These are phyloP conservation scores for Arabis hirsuta DNA, from an alignment of 345 rosid species.

Conservation along the genomic window DNA sequence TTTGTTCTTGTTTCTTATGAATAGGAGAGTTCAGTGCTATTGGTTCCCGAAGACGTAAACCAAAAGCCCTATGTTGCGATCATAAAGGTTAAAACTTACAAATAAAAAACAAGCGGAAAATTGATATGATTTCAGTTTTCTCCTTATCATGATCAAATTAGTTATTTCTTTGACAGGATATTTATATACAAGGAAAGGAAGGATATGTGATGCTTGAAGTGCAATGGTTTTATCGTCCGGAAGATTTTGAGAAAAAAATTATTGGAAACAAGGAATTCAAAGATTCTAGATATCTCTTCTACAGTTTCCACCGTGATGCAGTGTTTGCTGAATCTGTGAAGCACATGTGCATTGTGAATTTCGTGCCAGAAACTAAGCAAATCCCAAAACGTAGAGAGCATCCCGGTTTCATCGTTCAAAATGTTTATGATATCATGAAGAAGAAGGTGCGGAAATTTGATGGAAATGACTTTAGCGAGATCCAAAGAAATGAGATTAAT, in stretches of 20 bases:
- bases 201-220: conserved; percentile 64
- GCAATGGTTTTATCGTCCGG: conserved; percentile 96
- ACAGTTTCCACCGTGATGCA: conserved; percentile 83
- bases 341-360: conserved; percentile 80
- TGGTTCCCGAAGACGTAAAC: conserved; percentile 57
- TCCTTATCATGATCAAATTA: neutral
- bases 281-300: conserved; percentile 75
- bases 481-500: conserved; percentile 57
- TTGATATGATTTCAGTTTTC: neutral
- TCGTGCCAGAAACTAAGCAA: conserved; percentile 75
- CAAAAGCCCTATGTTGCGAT: conserved; percentile 89
- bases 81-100: conserved; percentile 62
- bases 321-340: conserved; percentile 85
- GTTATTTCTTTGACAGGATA: conserved; percentile 54
- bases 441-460: conserved; percentile 56
- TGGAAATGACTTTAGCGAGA: conserved; percentile 49
- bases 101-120: neutral
- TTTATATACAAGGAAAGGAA: conserved; percentile 49
- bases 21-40: conserved; percentile 81
- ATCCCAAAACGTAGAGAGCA: conserved; percentile 60
- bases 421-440: conserved; percentile 56
- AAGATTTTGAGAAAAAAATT: conserved; percentile 66
- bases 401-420: conserved; percentile 81
- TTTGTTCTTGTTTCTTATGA: neutral
- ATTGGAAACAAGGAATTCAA: conserved; percentile 66